Percentiles rank a stretch among this genome's conserved stretches.
Evolutionary conservation across 2,329 filamentous ascomycete species (phyloP).

Genomic region (Apiospora hydei): DNA sequence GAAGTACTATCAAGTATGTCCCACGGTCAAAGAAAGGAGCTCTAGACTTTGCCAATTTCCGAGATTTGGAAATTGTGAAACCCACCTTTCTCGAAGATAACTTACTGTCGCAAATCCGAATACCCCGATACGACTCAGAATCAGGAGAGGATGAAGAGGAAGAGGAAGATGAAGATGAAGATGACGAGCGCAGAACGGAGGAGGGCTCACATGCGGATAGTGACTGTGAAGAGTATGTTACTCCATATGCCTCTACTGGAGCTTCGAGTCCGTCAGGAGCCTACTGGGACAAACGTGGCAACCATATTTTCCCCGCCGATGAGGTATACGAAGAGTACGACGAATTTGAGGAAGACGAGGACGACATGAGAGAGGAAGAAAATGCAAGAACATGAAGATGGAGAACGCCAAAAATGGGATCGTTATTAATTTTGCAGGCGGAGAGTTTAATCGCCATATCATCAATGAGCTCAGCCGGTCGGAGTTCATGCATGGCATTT

Average conservation of each 20-base stretch:
- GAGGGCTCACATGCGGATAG: not conserved
- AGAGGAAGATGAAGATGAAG: not conserved
- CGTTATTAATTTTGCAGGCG: not conserved
- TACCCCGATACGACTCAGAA: not conserved
- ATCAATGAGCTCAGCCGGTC: not conserved
- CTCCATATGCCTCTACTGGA: not conserved
- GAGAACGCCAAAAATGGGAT: not conserved
- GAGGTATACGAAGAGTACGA: slow-evolving; percentile 18
- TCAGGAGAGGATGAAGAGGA: not conserved
- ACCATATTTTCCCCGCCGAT: slow-evolving; percentile 24
- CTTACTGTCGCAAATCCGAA: not conserved
- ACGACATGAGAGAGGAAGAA: slow-evolving; percentile 1
- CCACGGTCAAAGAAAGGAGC: not conserved
- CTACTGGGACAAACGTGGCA: slow-evolving; percentile 26
- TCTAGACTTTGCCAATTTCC: slow-evolving; percentile 24
- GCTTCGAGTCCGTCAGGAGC: not conserved
- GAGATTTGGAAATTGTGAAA: not conserved
- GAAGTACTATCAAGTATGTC: not conserved
- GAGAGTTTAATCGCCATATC: not conserved
- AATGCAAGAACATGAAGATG: no score
- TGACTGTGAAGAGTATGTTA: not conserved
- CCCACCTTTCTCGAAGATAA: not conserved
- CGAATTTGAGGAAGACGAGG: slow-evolving; percentile 13
- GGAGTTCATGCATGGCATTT: not conserved
- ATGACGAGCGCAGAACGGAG: not conserved